Evolutionary conservation across 164 flowering plant genomes (phyloP).

Genomic region (Kalanchoe fedtschenkoi): DNA sequence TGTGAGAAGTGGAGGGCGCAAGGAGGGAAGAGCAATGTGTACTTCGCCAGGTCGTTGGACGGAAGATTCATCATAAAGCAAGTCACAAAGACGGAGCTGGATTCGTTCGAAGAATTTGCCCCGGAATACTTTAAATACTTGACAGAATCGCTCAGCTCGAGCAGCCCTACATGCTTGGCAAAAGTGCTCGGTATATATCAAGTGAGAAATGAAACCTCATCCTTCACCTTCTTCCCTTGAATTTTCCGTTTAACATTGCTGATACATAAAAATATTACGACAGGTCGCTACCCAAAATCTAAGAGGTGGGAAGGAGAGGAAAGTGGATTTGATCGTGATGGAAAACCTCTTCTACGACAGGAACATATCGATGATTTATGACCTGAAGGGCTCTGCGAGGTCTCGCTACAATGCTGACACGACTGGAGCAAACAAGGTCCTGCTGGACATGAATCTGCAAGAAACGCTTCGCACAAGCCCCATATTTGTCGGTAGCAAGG

Average conservation of each 20-base stretch:
- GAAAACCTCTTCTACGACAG: slow-evolving; percentile 69
- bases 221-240: background rate
- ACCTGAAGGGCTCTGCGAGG: slow-evolving; percentile 71
- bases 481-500: slow-evolving; percentile 70
- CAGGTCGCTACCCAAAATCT: slow-evolving; percentile 58
- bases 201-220: slow-evolving; percentile 24
- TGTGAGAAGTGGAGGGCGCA: slow-evolving; percentile 73
- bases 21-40: slow-evolving; percentile 85
- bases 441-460: slow-evolving; percentile 60
- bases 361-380: slow-evolving; percentile 55
- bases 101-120: slow-evolving; percentile 73
- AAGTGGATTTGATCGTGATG: slow-evolving; percentile 86
- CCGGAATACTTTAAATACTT: slow-evolving; percentile 65
- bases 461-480: slow-evolving; percentile 64
- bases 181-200: slow-evolving; percentile 76
- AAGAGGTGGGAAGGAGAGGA: slow-evolving; percentile 59
- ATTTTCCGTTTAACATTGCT: background rate
- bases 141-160: slow-evolving; percentile 46
- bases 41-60: slow-evolving; percentile 75
- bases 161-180: slow-evolving; percentile 76
- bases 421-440: slow-evolving; percentile 49
- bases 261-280: background rate
- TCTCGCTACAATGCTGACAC: slow-evolving; percentile 69
- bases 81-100: slow-evolving; percentile 71
- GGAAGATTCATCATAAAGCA: slow-evolving; percentile 76